Evolutionary conservation across 2,329 filamentous ascomycete genomes (phyloP), one percentile per base, ranked within the genome.

Genomic region (Penicillium sp.): DNA sequence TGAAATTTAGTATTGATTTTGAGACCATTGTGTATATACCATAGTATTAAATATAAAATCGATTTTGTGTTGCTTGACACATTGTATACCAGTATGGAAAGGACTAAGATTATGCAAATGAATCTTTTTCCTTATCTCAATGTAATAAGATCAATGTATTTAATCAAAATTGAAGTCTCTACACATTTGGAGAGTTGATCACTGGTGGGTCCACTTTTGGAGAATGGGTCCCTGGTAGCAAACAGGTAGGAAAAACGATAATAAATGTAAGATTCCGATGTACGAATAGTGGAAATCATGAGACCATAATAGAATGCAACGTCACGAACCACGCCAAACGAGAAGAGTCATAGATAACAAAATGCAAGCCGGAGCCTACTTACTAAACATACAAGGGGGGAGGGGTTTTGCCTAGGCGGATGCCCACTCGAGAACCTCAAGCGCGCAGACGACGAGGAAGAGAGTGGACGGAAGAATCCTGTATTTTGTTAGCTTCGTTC

Each of bases 381-480:
- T 42, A 23, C 18, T 46, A 46, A 28, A 24, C 28, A 38, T 46
- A 42, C 36, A 46, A n/a, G 15, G 13, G 21, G 15, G 34, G 18
- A 36, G 15, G 42, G 36, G 36, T 26, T 21, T 21, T 21, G 18
- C 18, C 13, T 33, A 45, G 13, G 31, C 21, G 15, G 38, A 31
- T 26, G 91, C 89, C 93, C 93, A 96, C 68, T 95, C 89, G 5
- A 97, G 86, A 2, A 94, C 91, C 72, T 97, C 91, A 45, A 99
- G 79, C 18, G 93, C 94, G 67, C 89, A 83, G 83, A 97, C 88
- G 49, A 99, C 94, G 41, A 97, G 81, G 33, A 95, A 68, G 39
- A 99, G 81, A 1, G 94, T 99, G 36, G 90, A 96, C 2, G 94
- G 94, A 46, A 99, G 81, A 62, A 99, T 97, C 86, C 87, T 90